Conservation (phyloP, 1,284 basidiomycete genomes). For the Porogramme epimiltina region DNA sequence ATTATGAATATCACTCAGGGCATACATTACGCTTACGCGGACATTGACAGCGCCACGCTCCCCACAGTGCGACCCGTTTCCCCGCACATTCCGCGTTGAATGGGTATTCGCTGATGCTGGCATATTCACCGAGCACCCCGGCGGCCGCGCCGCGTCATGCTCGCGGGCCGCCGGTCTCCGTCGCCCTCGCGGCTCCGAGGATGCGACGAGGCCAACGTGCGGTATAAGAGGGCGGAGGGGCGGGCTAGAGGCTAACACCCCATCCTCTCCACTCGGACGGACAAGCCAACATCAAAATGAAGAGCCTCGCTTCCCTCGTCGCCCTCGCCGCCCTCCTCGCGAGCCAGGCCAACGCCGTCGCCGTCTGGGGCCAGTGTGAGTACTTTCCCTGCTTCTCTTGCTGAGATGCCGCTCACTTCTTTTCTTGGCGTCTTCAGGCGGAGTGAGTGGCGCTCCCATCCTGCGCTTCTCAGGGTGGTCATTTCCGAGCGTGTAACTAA, state of each 20-base stretch:
- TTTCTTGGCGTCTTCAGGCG: neutral
- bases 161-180: neutral
- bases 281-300: slow-evolving; percentile 15
- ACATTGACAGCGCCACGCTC: too few species aligned
- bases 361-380: slow-evolving; percentile 29
- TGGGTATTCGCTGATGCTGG: neutral
- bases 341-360: slow-evolving; percentile 26
- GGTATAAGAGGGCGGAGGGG: too few species aligned
- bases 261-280: neutral
- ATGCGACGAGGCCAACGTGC: neutral
- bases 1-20: too few species aligned
- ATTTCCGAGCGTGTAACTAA: too few species aligned
- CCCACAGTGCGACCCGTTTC: neutral
- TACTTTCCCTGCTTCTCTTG: neutral
- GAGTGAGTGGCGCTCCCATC: neutral
- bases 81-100: slow-evolving; percentile 14
- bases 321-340: slow-evolving; percentile 26
- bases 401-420: neutral
- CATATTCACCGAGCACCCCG: neutral
- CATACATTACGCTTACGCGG: too few species aligned
- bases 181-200: slow-evolving; percentile 1
- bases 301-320: slow-evolving; percentile 29
- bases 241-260: neutral
- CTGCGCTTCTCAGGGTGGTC: too few species aligned
- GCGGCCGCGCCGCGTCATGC: neutral